Evolutionary conservation across 257 asterid genomes (phyloP).

Genomic region (Solanum chmielewskii): DNA sequence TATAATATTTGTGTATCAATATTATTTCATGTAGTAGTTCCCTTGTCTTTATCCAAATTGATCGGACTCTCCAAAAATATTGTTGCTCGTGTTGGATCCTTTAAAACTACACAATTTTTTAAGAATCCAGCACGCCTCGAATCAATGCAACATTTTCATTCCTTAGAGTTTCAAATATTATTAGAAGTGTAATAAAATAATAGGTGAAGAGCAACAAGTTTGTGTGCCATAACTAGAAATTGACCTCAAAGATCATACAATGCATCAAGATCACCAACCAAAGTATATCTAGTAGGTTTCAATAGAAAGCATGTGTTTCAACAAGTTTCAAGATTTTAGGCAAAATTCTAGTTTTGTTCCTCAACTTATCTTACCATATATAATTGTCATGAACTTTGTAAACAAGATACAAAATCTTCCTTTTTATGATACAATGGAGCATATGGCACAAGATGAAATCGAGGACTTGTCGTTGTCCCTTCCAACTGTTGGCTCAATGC

Average conservation of each 20-base stretch:
- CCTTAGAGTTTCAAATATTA: not conserved
- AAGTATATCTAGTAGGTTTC: conserved; percentile 5
- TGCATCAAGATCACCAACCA: not conserved
- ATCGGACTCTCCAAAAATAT: no score
- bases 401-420: not conserved
- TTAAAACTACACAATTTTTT: no score
- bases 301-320: conserved; percentile 71
- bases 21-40: not conserved
- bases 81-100: not conserved
- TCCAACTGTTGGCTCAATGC: conserved; percentile 46
- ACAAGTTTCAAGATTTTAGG: conserved; percentile 36
- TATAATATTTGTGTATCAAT: not conserved
- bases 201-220: conserved; percentile 20
- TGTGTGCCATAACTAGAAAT: conserved; percentile 42
- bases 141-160: not conserved
- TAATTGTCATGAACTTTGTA: not conserved
- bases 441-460: conserved; percentile 35
- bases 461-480: conserved; percentile 46
- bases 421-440: conserved; percentile 32
- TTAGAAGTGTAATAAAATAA: not conserved
- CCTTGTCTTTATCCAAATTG: not conserved
- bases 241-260: not conserved
- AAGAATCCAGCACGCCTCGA: accelerated
- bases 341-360: conserved; percentile 25
- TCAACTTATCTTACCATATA: not conserved